phyloP scores from a whole-genome alignment of 257 asterid genomes.

The Sherardia arvensis region DNA sequence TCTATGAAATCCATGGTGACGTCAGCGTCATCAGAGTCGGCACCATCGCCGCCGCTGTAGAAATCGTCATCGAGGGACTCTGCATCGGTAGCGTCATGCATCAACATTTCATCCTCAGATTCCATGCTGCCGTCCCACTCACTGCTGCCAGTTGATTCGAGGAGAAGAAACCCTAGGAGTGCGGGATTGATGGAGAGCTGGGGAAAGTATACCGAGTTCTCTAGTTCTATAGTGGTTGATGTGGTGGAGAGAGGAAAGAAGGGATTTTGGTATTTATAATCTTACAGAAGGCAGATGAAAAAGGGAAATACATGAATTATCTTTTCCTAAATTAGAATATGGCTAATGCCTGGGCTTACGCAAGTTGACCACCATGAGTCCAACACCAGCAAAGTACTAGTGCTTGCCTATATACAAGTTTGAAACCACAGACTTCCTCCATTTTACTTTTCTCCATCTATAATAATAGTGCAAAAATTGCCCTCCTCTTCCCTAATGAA shows the following conservation, averaged over 20 bases:
- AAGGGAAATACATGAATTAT: background rate
- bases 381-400: too few relatives aligned
- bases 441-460: too few relatives aligned
- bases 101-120: constrained; percentile 63
- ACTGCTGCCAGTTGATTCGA: background rate
- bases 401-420: too few relatives aligned
- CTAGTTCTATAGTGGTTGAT: background rate
- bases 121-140: constrained; percentile 29
- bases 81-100: constrained; percentile 46
- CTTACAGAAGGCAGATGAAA: background rate
- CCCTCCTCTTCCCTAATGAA: too few relatives aligned
- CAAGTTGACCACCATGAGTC: too few relatives aligned
- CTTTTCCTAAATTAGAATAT: background rate
- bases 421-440: too few relatives aligned
- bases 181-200: constrained; percentile 9
- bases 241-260: background rate
- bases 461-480: too few relatives aligned
- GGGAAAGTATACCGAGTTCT: background rate
- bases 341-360: too few relatives aligned
- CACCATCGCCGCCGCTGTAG: constrained; percentile 50
- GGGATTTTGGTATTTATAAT: background rate
- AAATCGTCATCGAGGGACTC: constrained; percentile 38
- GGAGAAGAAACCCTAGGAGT: constrained; percentile 1
- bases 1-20: constrained; percentile 61
- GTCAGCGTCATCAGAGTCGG: constrained; percentile 53